Evolutionary conservation across 2,329 filamentous ascomycete species (phyloP), one percentile per base, ranked within the genome.

Genomic region (Pseudogymnoascus pannorum): DNA sequence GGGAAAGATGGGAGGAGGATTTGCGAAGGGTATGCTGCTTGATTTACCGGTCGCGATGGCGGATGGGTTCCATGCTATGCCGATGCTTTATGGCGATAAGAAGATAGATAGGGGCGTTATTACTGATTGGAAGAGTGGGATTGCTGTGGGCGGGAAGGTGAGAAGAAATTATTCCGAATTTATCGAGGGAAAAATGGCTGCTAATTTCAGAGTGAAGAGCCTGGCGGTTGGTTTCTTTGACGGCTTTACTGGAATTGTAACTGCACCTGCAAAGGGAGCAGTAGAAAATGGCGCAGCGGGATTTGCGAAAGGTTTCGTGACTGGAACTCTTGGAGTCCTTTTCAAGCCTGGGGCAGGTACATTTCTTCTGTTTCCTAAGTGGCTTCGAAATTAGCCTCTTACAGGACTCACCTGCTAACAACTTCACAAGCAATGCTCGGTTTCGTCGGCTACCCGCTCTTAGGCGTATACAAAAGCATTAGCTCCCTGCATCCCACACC

Each of bases 161-260:
- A 83, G 2, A 86, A 83, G 66, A 84, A 86, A 3, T 80, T 91
- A 36, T 81, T 83, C n/a, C 83, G 84, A n/a, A 86, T 92, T 44
- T 83, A 91, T 2, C 80, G 81, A 9, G 85, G 87, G 5, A 82
- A 87, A 7, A 78, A 67, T 86, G 87, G 2, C 91, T 91, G 36
- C 36, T 38, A 38, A 38, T 38, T 38, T 18, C 36, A 38, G 7
- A 18, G 36, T 38, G n/a, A 38, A 79, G 72, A 88, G 89, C 68
- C 86, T 92, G 61, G 86, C 84, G 0, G 81, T 87, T 59, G 89
- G 91, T 0, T 76, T 94, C 26, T 93, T 85, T 69, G 89, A 93
- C 68, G 90, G 89, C 6, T 82, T 92, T 33, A 84, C 89, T n/a
- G n/a, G n/a, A n/a, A n/a, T n/a, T n/a, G n/a, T n/a, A n/a, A n/a